phyloP scores from a whole-genome alignment of 2,329 filamentous ascomycete genomes.

The Alternaria sp. region DNA sequence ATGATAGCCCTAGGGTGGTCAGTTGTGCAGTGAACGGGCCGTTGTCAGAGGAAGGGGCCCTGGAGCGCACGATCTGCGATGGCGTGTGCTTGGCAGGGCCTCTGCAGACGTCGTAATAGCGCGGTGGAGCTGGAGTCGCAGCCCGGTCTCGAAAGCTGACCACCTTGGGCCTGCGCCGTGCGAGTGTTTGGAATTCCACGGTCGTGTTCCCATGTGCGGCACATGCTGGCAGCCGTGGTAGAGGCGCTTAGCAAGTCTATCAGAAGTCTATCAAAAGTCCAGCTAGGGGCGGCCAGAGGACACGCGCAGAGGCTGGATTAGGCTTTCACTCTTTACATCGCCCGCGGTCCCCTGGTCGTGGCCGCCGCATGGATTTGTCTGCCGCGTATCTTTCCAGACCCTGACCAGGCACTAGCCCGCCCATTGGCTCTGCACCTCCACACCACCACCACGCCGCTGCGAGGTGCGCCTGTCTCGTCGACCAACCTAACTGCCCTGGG shows the following conservation, averaged over 20 bases:
- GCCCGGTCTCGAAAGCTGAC: conserved; percentile 22
- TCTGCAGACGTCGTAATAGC: conserved; percentile 8
- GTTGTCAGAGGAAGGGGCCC: not conserved
- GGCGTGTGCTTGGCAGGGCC: conserved; percentile 24
- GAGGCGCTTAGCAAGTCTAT: not conserved
- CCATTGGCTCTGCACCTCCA: conserved; percentile 15
- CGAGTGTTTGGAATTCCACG: not conserved
- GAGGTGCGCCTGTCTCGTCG: conserved; percentile 6
- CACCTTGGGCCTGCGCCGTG: conserved; percentile 2
- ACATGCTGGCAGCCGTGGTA: not conserved
- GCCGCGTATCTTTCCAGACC: conserved; percentile 11
- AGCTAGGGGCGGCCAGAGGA: not conserved
- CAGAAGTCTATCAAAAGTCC: not conserved
- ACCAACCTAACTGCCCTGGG: not conserved
- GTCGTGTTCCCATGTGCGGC: not conserved
- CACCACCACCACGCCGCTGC: conserved; percentile 4
- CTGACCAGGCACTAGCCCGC: conserved; percentile 7
- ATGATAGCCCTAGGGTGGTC: not conserved
- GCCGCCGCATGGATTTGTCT: conserved; percentile 1
- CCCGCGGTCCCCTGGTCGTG: not conserved
- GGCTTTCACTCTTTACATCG: not conserved
- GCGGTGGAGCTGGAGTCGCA: conserved; percentile 22
- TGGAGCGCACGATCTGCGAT: conserved; percentile 13
- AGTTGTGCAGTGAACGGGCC: not conserved
- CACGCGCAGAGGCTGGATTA: not conserved